These are phyloP conservation scores for Beauveria australis DNA, from an alignment of 2,329 filamentous ascomycete species.

Conservation along the genomic window DNA sequence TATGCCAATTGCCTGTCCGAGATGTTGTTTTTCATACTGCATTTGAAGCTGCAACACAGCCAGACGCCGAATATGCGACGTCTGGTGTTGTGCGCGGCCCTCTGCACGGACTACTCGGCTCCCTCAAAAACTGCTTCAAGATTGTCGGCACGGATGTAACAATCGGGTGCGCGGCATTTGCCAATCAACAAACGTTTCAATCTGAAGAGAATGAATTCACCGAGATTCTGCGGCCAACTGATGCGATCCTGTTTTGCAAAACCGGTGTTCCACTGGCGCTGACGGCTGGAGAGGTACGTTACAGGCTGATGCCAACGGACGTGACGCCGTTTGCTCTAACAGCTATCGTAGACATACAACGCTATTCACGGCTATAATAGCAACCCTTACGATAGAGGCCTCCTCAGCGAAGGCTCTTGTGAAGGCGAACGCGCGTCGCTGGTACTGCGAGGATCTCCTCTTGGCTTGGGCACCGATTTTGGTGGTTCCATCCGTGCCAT, in stretches of 20 bases:
- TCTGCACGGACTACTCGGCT: not conserved
- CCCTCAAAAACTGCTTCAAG: conserved; percentile 3
- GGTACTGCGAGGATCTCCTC: not conserved
- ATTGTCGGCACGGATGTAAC: not conserved
- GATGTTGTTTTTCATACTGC: not conserved
- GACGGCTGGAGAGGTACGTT: not conserved
- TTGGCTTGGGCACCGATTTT: not conserved
- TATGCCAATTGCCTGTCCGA: not conserved
- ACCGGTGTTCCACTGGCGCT: not conserved
- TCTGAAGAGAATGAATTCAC: not conserved
- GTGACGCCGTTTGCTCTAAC: not conserved
- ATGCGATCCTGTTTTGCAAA: not conserved
- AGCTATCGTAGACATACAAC: not conserved
- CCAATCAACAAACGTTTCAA: not conserved
- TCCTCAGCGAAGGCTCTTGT: not conserved
- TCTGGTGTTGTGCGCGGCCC: not conserved
- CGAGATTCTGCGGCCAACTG: not conserved
- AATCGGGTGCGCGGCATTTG: not conserved
- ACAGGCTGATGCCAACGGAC: too few relatives aligned
- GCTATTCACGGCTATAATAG: not conserved
- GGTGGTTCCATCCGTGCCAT: not conserved
- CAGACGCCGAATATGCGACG: not conserved
- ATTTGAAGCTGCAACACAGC: not conserved
- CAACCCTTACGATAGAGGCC: not conserved
- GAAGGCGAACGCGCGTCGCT: not conserved